Conservation (phyloP, 257 asterid genomes). For the Nyctanthes arbortristis region DNA sequence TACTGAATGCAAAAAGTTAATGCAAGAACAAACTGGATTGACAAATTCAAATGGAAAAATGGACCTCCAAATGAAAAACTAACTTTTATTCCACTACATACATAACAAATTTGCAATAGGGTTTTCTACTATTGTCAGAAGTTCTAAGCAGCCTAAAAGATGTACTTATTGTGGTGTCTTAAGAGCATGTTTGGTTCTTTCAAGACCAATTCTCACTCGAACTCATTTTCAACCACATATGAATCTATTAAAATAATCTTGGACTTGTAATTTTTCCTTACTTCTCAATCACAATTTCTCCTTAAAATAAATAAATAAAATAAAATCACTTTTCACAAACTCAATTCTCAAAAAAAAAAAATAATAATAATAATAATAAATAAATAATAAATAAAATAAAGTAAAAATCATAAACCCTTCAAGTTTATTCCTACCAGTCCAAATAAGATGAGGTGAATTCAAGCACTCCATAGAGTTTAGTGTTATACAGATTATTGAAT, state of each 20-base stretch:
- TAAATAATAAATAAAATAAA: no score
- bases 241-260: no score
- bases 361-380: no score
- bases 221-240: no score
- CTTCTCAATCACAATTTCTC: no score
- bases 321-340: no score
- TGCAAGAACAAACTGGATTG: background rate
- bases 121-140: background rate
- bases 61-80: background rate
- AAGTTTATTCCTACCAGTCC: background rate
- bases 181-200: no score
- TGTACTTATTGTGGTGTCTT: background rate
- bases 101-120: conserved; percentile 11
- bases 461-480: background rate
- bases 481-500: background rate
- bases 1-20: conserved; percentile 7
- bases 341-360: no score
- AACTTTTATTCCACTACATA: background rate
- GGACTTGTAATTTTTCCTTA: no score
- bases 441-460: background rate
- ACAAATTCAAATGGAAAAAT: background rate
- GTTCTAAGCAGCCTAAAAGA: conserved; percentile 8
- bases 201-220: no score
- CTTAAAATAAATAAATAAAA: no score
- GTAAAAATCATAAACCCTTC: no score